These are phyloP conservation scores for Protomyces arabidopsidicola DNA, from an alignment of 1,139 yeast genomes.

Conservation along the genomic window DNA sequence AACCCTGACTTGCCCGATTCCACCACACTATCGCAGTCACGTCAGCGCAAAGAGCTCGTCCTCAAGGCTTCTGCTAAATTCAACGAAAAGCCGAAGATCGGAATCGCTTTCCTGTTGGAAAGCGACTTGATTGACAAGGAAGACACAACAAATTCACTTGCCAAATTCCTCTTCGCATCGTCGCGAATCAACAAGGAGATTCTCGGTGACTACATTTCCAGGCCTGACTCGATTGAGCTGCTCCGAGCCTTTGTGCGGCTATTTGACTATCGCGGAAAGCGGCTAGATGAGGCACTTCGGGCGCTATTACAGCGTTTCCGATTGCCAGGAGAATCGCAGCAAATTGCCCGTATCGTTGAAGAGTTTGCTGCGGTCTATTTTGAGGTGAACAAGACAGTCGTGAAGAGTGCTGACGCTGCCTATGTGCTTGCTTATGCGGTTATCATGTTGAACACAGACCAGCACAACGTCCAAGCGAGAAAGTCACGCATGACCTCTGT, in stretches of 20 bases:
- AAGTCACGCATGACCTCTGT: conserved; percentile 77
- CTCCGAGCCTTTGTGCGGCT: conserved; percentile 60
- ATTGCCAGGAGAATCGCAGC: conserved; percentile 96
- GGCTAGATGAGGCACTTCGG: conserved; percentile 92
- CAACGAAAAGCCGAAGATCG: conserved; percentile 72
- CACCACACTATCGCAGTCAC: conserved; percentile 39
- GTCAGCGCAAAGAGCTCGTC: conserved; percentile 65
- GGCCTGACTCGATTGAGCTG: conserved; percentile 60
- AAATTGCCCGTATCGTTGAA: conserved; percentile 87
- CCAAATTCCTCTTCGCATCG: conserved; percentile 68
- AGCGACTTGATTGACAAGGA: conserved; percentile 59
- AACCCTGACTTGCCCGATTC: conserved; percentile 26
- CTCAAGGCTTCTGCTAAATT: conserved; percentile 68
- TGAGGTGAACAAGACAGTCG: conserved; percentile 37
- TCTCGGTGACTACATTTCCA: conserved; percentile 80
- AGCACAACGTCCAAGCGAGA: conserved; percentile 64
- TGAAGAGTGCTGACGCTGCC: conserved; percentile 62
- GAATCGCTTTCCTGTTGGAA: conserved; percentile 58
- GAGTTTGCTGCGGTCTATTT: conserved; percentile 75
- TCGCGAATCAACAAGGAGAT: conserved; percentile 81
- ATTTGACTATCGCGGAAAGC: conserved; percentile 68
- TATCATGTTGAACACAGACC: conserved; percentile 81
- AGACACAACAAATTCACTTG: conserved; percentile 57
- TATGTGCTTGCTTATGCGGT: conserved; percentile 81
- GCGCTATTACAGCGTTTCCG: conserved; percentile 76